Base-by-base conservation (phyloP, 1,284 basidiomycete species). In the Ceratobasidium sp. region DNA sequence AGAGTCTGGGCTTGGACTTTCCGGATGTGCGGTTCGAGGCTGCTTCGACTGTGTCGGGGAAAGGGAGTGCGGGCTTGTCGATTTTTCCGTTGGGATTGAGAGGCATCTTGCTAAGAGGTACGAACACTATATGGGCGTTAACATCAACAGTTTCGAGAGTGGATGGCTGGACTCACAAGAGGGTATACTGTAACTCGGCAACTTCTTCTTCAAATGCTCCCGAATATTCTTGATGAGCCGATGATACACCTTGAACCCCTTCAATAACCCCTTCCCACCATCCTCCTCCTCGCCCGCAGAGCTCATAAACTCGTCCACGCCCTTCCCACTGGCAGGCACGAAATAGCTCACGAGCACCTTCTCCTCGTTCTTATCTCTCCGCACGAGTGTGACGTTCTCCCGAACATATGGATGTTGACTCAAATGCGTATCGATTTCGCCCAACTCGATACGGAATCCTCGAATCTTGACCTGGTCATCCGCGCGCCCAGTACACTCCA, bases 401-500 rank as follows among this genome's bases (percentile, higher is more conserved):
- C 97, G 87, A 1, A 99, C 91, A 23, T 95, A 88, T 6, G 95
- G 93, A 81, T 99, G 97, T 78, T 96, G 91, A 77, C 93, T 95
- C 47, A 99, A 88, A 82, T 98, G 91, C 0, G 95, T 98, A 81
- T 99, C 98, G 77, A 99, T 98, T 83, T 99, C 98, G 21, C 97
- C 97, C 6, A 99, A 87, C 83, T 99, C 98, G 80, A 99, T 99
- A 43, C 98, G 88, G 90, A 99, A 99, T 7, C 98, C 98, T 75
- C 98, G 94, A 81, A 99, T 99, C 85, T 99, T 99, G 84, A 99
- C 95, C 81, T 99, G 98, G 80, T 99, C 98, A 80, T 99, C 98
- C 4, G 96, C 96, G 61, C 98, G 90, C 11, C 98, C 98, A 0
- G 95, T 97, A 82, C 98, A 99, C 81, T 99, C 98, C 18, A 99